Conservation (phyloP, 1,139 yeast species). For the Debaryomycetaceae sp. region DNA sequence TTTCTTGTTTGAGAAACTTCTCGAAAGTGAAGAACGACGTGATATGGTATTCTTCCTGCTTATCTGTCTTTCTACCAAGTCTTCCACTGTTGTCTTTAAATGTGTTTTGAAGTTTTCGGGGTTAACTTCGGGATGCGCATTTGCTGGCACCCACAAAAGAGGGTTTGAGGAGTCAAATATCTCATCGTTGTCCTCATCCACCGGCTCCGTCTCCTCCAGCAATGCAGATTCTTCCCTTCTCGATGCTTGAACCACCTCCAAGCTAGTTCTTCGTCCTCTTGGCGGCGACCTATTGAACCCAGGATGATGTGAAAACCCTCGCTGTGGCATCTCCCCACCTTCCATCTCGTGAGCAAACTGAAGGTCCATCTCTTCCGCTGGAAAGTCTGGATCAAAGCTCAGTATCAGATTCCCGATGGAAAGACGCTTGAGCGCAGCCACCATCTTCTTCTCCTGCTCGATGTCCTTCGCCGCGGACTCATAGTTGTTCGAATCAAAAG, state of each 20-base stretch:
- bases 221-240: not conserved
- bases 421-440: slow-evolving; percentile 54
- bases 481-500: slow-evolving; percentile 12
- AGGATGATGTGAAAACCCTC: not conserved
- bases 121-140: slow-evolving; percentile 86
- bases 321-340: not conserved
- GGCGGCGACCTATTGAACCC: not conserved
- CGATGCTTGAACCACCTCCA: not conserved
- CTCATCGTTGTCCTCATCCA: slow-evolving; percentile 24
- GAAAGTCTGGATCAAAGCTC: slow-evolving; percentile 56
- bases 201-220: slow-evolving; percentile 9
- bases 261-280: slow-evolving; percentile 2
- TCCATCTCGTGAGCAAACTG: slow-evolving; percentile 9
- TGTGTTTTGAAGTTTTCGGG: slow-evolving; percentile 87
- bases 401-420: slow-evolving; percentile 54
- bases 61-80: slow-evolving; percentile 52
- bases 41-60: slow-evolving; percentile 28
- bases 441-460: slow-evolving; percentile 57
- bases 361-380: slow-evolving; percentile 39
- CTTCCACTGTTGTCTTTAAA: slow-evolving; percentile 77
- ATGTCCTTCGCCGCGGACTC: slow-evolving; percentile 47
- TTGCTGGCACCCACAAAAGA: slow-evolving; percentile 92
- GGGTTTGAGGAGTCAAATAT: slow-evolving; percentile 24
- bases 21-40: slow-evolving; percentile 31
- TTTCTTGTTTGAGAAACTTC: slow-evolving; percentile 10